phyloP scores from a whole-genome alignment of 768 basidiomycete genomes.

The Termitomyces sp. region DNA sequence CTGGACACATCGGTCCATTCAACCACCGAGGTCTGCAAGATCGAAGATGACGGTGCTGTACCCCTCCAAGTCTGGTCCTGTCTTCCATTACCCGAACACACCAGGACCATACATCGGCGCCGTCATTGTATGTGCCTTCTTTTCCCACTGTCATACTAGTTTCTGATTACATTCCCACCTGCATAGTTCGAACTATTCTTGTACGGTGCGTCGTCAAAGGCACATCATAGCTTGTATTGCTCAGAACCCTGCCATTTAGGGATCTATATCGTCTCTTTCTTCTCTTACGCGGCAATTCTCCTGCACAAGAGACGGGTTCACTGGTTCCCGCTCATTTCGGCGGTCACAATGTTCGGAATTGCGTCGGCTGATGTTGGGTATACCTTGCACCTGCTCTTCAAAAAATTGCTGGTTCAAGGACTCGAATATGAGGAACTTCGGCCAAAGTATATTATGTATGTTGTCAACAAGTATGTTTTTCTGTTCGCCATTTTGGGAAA shows the following conservation, averaged over 20 bases:
- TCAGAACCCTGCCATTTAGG: slow-evolving; percentile 6
- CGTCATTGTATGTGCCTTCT: slow-evolving; percentile 6
- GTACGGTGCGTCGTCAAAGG: slow-evolving; percentile 12
- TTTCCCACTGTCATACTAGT: background rate
- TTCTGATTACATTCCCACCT: background rate
- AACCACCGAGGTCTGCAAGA: background rate
- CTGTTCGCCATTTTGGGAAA: background rate
- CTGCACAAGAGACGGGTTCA: slow-evolving; percentile 1
- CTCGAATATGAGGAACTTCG: slow-evolving; percentile 14
- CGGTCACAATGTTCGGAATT: slow-evolving; percentile 15
- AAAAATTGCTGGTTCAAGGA: slow-evolving; percentile 6
- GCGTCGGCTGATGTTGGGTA: slow-evolving; percentile 19
- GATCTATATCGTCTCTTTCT: slow-evolving; percentile 15
- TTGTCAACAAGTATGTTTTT: slow-evolving; percentile 18
- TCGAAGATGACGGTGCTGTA: slow-evolving; percentile 11
- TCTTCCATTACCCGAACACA: slow-evolving; percentile 4
- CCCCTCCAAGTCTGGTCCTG: slow-evolving; percentile 8
- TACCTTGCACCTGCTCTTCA: slow-evolving; percentile 15
- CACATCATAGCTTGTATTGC: background rate
- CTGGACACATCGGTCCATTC: background rate
- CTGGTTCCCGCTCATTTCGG: slow-evolving; percentile 7
- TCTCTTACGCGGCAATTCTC: slow-evolving; percentile 9
- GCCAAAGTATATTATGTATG: slow-evolving; percentile 20
- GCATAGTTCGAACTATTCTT: slow-evolving; percentile 20
- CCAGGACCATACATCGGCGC: slow-evolving; percentile 14